Evolutionary conservation across 768 basidiomycete species (phyloP).

Genomic region (Serendipita vermifera): DNA sequence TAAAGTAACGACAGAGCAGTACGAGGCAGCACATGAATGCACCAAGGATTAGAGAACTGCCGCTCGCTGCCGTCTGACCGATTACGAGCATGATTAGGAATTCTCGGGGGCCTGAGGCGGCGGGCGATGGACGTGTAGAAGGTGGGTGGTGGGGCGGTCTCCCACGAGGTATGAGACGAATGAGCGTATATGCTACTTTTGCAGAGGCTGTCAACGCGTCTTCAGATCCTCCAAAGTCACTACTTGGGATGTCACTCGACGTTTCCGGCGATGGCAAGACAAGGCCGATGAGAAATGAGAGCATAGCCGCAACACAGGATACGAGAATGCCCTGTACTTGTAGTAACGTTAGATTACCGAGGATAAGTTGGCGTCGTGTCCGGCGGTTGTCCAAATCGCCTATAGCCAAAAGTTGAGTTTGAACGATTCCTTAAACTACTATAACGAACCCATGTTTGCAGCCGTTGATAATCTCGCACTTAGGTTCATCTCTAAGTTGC

Average conservation of each 20-base stretch:
- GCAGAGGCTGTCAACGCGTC: not conserved
- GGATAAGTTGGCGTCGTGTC: constrained; percentile 49
- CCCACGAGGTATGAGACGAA: not conserved
- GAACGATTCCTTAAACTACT: not conserved
- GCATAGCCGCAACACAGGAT: constrained; percentile 69
- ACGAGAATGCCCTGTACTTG: constrained; percentile 91
- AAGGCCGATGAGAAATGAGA: constrained; percentile 60
- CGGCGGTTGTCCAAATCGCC: constrained; percentile 72
- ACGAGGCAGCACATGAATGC: constrained; percentile 86
- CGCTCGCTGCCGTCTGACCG: constrained; percentile 66
- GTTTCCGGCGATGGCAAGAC: constrained; percentile 21
- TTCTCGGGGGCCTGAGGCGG: constrained; percentile 27
- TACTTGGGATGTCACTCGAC: not conserved
- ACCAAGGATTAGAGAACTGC: constrained; percentile 68
- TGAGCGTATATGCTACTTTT: not conserved
- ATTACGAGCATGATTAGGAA: constrained; percentile 65
- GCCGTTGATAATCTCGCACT: constrained; percentile 91
- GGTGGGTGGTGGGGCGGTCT: constrained; percentile 3
- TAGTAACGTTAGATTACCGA: constrained; percentile 73
- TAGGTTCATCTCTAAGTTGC: constrained; percentile 98
- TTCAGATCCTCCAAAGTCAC: not conserved
- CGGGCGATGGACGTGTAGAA: constrained; percentile 17
- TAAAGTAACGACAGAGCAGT: constrained; percentile 57
- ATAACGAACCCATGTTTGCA: not conserved
- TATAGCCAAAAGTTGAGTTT: not conserved